These are phyloP conservation scores for Paramecium octaurelia DNA, from an alignment of 73 alveolate genomes.

Conservation along the genomic window DNA sequence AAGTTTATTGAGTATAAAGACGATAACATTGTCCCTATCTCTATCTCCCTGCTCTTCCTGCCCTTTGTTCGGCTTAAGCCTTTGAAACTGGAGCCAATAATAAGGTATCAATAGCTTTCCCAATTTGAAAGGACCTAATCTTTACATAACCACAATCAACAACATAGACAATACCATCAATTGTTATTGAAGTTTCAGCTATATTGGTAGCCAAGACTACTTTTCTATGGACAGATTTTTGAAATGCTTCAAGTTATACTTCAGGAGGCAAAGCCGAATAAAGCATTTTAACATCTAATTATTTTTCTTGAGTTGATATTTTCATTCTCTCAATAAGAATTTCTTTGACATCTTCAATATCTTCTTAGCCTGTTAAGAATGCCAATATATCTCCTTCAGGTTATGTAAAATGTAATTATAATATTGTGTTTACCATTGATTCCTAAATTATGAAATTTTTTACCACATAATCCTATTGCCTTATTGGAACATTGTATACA, in stretches of 20 bases:
- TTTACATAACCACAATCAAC: constrained; percentile 91
- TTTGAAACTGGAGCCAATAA: constrained; percentile 80
- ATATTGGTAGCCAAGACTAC: constrained; percentile 82
- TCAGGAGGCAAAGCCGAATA: constrained; percentile 91
- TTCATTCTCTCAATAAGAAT: constrained; percentile 77
- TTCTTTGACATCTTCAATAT: constrained; percentile 89
- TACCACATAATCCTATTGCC: constrained; percentile 74
- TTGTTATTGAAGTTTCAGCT: constrained; percentile 97
- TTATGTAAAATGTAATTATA: constrained; percentile 64
- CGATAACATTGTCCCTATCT: constrained; percentile 80
- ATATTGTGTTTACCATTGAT: constrained; percentile 49
- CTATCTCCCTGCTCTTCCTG: constrained; percentile 88
- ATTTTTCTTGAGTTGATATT: constrained; percentile 1
- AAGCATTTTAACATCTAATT: constrained; percentile 69
- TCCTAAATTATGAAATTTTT: not conserved
- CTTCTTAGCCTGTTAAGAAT: constrained; percentile 87
- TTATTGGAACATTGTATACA: constrained; percentile 62
- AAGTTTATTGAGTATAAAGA: constrained; percentile 73
- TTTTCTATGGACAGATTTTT: constrained; percentile 59
- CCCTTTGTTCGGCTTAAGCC: constrained; percentile 76
- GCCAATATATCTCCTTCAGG: constrained; percentile 89
- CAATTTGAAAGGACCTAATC: constrained; percentile 77
- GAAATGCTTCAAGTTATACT: constrained; percentile 87
- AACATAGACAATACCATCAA: constrained; percentile 89
- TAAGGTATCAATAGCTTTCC: constrained; percentile 88